Conservation (phyloP, 1,139 yeast genomes). For the Yamadazyma dendronema region DNA sequence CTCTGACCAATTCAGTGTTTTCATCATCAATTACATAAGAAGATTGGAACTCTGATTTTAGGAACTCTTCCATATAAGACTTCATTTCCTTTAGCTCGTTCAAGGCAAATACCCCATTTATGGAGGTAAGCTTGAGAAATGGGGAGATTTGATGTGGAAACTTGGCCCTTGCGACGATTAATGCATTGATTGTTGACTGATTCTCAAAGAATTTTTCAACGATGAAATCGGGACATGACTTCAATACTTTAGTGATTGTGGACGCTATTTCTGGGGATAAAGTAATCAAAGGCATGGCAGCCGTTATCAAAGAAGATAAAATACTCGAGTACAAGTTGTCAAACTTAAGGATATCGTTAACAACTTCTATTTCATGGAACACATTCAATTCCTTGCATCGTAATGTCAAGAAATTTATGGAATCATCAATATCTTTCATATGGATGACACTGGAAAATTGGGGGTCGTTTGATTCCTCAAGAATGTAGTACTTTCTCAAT, state of each 20-base stretch:
- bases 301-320: conserved; percentile 55
- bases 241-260: conserved; percentile 50
- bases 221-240: conserved; percentile 53
- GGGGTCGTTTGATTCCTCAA: conserved; percentile 33
- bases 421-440: conserved; percentile 15
- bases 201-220: conserved; percentile 59
- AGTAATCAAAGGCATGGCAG: conserved; percentile 63
- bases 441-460: conserved; percentile 14
- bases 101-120: conserved; percentile 66
- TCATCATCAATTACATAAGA: conserved; percentile 51
- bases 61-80: conserved; percentile 55
- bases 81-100: conserved; percentile 58
- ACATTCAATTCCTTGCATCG: conserved; percentile 48
- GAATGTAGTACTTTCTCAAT: conserved; percentile 51
- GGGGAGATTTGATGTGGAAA: conserved; percentile 70
- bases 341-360: conserved; percentile 45
- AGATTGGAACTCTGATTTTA: conserved; percentile 34
- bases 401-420: conserved; percentile 36
- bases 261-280: conserved; percentile 55
- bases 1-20: conserved; percentile 49
- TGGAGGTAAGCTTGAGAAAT: conserved; percentile 58
- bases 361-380: conserved; percentile 40
- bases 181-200: conserved; percentile 51
- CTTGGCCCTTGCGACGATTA: conserved; percentile 65
- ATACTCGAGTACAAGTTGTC: conserved; percentile 58